Evolutionary conservation across 441 rosid genomes (phyloP).

Genomic region (Viola pubescens): DNA sequence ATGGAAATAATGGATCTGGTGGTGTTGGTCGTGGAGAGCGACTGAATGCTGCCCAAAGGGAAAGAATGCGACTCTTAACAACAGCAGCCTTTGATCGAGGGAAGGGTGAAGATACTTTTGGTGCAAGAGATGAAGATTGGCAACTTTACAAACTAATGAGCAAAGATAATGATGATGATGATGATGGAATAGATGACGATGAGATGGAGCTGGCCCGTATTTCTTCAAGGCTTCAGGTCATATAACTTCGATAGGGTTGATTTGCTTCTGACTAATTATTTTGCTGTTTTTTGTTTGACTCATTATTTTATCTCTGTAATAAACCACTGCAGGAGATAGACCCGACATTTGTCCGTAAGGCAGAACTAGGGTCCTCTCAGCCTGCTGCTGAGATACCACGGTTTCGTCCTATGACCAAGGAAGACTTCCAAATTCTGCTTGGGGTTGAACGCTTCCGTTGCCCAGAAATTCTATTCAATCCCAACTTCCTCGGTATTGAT

Average conservation of each 20-base stretch:
- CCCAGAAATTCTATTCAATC: conserved; percentile 74
- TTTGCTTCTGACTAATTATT: neutral
- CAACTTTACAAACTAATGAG: conserved; percentile 88
- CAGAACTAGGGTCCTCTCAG: conserved; percentile 41
- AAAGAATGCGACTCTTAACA: conserved; percentile 88
- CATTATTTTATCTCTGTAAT: neutral
- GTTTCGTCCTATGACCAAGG: conserved; percentile 58
- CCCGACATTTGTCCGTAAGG: conserved; percentile 60
- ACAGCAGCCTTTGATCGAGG: conserved; percentile 96
- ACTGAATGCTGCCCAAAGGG: conserved; percentile 85
- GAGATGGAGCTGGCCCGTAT: conserved; percentile 64
- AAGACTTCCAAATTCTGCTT: conserved; percentile 70
- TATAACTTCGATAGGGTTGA: conserved; percentile 2
- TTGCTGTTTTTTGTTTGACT: neutral
- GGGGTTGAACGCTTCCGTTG: conserved; percentile 84
- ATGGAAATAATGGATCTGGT: conserved; percentile 60
- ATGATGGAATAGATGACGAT: conserved; percentile 57
- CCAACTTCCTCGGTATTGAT: conserved; percentile 73
- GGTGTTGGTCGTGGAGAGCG: conserved; percentile 91
- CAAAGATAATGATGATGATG: conserved; percentile 85
- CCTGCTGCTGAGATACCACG: conserved; percentile 48
- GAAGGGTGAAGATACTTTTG: conserved; percentile 89
- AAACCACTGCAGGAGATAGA: conserved; percentile 51
- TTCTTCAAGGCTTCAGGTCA: conserved; percentile 68
- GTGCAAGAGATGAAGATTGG: conserved; percentile 95